A percentile compares a stretch with the other conserved stretches of the same genome.
Evolutionary conservation across 2,329 filamentous ascomycete species (phyloP).

Genomic region (Cercospora sp.): DNA sequence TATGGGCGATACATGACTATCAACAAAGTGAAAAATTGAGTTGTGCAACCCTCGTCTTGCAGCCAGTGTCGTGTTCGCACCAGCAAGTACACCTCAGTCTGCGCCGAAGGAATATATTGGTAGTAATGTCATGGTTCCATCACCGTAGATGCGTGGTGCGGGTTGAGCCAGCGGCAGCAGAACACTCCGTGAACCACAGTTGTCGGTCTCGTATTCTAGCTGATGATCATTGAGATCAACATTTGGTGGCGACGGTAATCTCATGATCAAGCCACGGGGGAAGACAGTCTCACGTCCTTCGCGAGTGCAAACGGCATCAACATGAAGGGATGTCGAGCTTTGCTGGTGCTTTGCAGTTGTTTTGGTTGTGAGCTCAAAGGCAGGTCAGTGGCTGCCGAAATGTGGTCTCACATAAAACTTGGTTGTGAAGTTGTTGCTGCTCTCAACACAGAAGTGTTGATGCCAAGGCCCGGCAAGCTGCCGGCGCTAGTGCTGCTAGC

Average conservation of each 20-base stretch:
- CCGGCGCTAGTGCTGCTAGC: conserved; percentile 7
- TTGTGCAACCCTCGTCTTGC: background rate
- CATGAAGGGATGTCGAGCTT: background rate
- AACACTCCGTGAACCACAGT: background rate
- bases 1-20: background rate
- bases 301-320: background rate
- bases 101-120: background rate
- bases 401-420: background rate
- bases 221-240: conserved; percentile 2
- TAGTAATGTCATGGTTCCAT: background rate
- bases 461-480: conserved; percentile 1
- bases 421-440: background rate
- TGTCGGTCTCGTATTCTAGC: background rate
- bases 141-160: background rate
- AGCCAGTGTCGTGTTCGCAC: background rate
- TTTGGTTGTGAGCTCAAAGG: no score
- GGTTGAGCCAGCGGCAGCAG: background rate
- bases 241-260: background rate
- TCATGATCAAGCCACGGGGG: background rate
- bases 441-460: background rate
- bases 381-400: background rate
- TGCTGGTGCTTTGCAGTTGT: background rate
- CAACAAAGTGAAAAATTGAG: background rate
- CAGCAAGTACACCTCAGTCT: background rate
- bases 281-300: background rate